Percentiles rank a stretch among this genome's conserved stretches.
Conservation (phyloP, 768 basidiomycete species). For the Rubroboletus pulcherrimus region DNA sequence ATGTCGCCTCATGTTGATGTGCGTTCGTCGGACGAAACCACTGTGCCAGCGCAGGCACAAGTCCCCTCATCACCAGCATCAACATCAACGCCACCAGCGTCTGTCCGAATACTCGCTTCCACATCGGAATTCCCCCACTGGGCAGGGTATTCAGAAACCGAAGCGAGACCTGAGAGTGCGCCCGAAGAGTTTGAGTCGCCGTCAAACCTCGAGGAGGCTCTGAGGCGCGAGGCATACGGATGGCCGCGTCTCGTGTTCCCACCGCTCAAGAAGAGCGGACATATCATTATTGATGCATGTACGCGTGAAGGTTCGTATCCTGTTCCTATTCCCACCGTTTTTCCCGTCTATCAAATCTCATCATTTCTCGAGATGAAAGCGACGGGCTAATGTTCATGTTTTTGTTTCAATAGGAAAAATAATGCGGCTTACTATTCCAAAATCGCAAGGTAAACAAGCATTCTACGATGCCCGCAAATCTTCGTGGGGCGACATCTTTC, state of each 20-base stretch:
- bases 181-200: slow-evolving; percentile 16
- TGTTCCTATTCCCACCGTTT: slow-evolving; percentile 6
- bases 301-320: slow-evolving; percentile 62
- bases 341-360: not conserved
- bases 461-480: slow-evolving; percentile 96
- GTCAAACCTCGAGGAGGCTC: slow-evolving; percentile 43
- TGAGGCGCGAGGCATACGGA: slow-evolving; percentile 72
- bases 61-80: slow-evolving; percentile 2
- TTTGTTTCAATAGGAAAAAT: slow-evolving; percentile 62
- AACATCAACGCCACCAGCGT: slow-evolving; percentile 13
- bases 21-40: slow-evolving; percentile 9
- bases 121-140: slow-evolving; percentile 1
- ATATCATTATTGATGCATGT: slow-evolving; percentile 89
- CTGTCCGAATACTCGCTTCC: slow-evolving; percentile 7
- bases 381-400: not conserved
- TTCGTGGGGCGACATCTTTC: slow-evolving; percentile 92
- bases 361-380: slow-evolving; percentile 5
- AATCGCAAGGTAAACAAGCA: slow-evolving; percentile 91
- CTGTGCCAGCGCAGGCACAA: slow-evolving; percentile 13
- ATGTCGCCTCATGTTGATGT: slow-evolving; percentile 27
- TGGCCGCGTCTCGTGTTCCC: slow-evolving; percentile 93
- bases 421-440: slow-evolving; percentile 87
- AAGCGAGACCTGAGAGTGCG: not conserved
- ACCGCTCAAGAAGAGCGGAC: slow-evolving; percentile 89
- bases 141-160: not conserved